phyloP scores from a whole-genome alignment of 305 asterid species.

The Fraxinus latifolia region DNA sequence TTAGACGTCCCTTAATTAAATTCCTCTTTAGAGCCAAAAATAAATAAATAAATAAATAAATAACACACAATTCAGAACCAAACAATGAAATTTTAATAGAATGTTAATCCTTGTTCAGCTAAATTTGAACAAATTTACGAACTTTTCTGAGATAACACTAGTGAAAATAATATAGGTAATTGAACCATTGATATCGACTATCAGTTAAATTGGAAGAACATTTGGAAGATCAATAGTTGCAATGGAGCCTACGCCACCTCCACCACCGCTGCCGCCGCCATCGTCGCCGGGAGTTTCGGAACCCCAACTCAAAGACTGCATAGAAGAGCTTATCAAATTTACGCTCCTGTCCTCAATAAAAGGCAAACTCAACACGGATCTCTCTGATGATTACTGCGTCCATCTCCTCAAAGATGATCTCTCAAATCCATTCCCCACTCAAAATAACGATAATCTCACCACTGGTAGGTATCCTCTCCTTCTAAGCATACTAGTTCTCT shows the following conservation, averaged over 20 bases:
- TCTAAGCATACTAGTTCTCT: background rate
- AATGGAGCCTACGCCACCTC: background rate
- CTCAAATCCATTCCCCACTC: slow-evolving; percentile 17
- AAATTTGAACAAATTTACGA: too few species aligned
- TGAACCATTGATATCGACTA: too few species aligned
- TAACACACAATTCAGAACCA: too few species aligned
- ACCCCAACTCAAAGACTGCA: slow-evolving; percentile 45
- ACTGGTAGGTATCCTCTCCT: background rate
- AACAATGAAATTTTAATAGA: too few species aligned
- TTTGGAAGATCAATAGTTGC: background rate
- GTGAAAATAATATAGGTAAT: too few species aligned
- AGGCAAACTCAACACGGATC: slow-evolving; percentile 47
- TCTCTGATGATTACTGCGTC: slow-evolving; percentile 53
- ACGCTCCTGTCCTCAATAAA: slow-evolving; percentile 42
- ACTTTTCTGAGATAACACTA: too few species aligned
- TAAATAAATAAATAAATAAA: too few species aligned
- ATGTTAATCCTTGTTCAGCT: too few species aligned
- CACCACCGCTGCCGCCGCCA: slow-evolving; percentile 19
- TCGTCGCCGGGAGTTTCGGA: slow-evolving; percentile 43
- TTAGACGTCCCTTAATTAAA: background rate
- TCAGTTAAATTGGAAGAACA: too few species aligned
- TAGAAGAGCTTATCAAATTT: slow-evolving; percentile 53
- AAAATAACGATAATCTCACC: slow-evolving; percentile 28
- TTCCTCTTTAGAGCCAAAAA: background rate
- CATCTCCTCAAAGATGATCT: slow-evolving; percentile 51